Percentiles rank a stretch among this genome's conserved stretches.
Evolutionary conservation across 441 rosid species (phyloP).

Genomic region (Raphanus hybrid): DNA sequence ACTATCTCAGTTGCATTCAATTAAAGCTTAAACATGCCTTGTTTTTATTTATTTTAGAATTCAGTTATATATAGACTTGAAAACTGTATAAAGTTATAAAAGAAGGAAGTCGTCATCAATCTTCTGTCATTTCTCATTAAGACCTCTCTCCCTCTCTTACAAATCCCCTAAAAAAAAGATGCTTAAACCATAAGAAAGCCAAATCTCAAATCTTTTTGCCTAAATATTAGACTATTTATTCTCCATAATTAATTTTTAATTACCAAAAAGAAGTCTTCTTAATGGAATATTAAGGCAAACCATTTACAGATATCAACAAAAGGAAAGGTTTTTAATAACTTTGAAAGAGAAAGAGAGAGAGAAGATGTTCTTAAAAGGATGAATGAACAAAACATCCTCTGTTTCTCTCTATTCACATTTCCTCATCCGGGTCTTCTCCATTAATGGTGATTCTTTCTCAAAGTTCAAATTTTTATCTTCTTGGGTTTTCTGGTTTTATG

Average conservation of each 20-base stretch:
- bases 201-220: conserved; percentile 45
- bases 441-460: conserved; percentile 49
- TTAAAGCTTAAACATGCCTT: conserved; percentile 4
- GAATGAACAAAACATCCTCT: conserved; percentile 53
- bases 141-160: conserved; percentile 19
- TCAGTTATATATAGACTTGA: conserved; percentile 7
- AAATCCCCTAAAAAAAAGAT: conserved; percentile 7
- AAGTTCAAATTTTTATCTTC: conserved; percentile 2
- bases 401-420: conserved; percentile 53
- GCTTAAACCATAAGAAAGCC: conserved; percentile 53
- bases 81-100: not conserved
- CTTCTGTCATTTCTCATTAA: conserved; percentile 12
- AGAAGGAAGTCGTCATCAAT: conserved; percentile 14
- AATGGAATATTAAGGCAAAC: conserved; percentile 45
- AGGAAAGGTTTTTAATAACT: conserved; percentile 44
- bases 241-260: conserved; percentile 2
- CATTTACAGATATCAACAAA: conserved; percentile 40
- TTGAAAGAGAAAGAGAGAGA: conserved; percentile 13
- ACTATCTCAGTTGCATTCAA: conserved; percentile 22
- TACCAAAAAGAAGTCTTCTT: conserved; percentile 41
- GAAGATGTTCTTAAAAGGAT: conserved; percentile 41
- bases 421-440: conserved; percentile 60
- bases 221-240: conserved; percentile 30
- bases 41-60: not conserved
- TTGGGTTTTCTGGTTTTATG: conserved; percentile 51